Conservation (phyloP, 2,329 filamentous ascomycete species). For the Aphanoascus verrucosus region DNA sequence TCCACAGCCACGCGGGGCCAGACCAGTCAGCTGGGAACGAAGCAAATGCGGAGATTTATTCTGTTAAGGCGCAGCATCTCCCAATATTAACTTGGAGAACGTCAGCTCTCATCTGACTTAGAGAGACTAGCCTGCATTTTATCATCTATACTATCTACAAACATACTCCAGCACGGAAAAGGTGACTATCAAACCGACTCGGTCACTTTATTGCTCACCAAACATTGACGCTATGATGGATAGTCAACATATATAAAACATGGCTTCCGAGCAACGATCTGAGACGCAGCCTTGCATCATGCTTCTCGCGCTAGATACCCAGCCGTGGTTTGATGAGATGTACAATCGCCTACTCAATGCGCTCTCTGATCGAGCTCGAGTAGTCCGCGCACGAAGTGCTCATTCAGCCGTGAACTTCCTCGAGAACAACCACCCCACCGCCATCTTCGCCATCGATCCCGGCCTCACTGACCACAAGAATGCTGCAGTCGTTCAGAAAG, state of each 20-base stretch:
- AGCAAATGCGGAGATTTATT: no score
- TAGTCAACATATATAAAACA: background rate
- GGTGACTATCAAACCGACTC: no score
- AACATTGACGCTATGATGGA: no score
- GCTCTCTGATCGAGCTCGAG: slow-evolving; percentile 1
- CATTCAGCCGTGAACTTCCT: slow-evolving; percentile 1
- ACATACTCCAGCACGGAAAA: no score
- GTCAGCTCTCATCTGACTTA: no score
- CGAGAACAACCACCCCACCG: slow-evolving; percentile 1
- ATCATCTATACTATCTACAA: no score
- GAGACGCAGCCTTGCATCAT: background rate
- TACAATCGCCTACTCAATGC: background rate
- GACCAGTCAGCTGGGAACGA: no score
- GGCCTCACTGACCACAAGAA: slow-evolving; percentile 18
- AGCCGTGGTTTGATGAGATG: slow-evolving; percentile 3
- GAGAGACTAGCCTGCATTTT: no score
- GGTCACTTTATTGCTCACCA: no score
- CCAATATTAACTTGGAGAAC: no score
- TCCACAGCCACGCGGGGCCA: no score
- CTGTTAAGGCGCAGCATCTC: no score
- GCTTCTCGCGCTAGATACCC: background rate
- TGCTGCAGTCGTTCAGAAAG: slow-evolving; percentile 17
- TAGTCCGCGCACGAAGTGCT: background rate
- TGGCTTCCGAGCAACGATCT: slow-evolving; percentile 2
- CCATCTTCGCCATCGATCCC: slow-evolving; percentile 22